phyloP scores from a whole-genome alignment of 106 monocot species.

The Allium cepa region DNA sequence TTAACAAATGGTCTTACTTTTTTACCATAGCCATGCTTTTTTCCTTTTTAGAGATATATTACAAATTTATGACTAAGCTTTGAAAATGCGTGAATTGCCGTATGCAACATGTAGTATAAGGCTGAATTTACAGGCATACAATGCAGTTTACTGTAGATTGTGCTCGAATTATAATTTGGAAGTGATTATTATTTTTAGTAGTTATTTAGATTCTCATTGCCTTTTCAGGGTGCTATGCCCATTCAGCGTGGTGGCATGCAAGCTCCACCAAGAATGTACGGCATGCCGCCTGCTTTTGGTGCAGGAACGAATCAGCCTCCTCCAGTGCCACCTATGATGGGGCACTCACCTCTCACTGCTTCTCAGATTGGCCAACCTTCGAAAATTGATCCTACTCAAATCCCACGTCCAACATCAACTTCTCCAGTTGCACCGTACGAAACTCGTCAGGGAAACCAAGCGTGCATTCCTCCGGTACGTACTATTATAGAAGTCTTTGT shows the following conservation, averaged over 20 bases:
- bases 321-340: constrained; percentile 51
- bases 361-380: constrained; percentile 51
- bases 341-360: constrained; percentile 44
- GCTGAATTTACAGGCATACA: neutral
- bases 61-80: neutral
- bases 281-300: constrained; percentile 26
- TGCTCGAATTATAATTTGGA: neutral
- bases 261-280: constrained; percentile 65
- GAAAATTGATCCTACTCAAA: constrained; percentile 90
- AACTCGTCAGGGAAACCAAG: constrained; percentile 84
- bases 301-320: constrained; percentile 17
- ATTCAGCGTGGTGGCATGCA: constrained; percentile 37
- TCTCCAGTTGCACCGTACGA: constrained; percentile 55
- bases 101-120: neutral
- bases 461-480: constrained; percentile 67
- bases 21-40: neutral
- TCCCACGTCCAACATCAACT: constrained; percentile 71
- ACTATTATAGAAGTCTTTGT: neutral
- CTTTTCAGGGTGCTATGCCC: constrained; percentile 36
- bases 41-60: neutral
- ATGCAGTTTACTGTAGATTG: neutral
- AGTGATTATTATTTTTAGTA: neutral
- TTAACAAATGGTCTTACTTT: neutral
- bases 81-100: neutral
- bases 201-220: neutral